Conservation (phyloP, 305 asterid species). For the Plantago rigida region DNA sequence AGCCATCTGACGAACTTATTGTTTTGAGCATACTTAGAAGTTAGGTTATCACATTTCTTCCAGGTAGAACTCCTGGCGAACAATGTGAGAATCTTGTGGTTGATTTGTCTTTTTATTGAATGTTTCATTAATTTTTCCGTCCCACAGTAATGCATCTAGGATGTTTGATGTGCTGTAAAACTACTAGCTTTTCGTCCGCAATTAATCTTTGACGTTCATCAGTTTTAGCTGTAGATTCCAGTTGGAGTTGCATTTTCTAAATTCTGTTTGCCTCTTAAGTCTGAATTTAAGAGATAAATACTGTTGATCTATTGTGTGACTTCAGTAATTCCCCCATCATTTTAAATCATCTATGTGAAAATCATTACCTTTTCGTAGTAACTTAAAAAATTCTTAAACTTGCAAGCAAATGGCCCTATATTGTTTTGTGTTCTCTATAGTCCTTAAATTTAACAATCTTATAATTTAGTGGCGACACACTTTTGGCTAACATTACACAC, state of each 20-base stretch:
- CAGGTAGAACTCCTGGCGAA: neutral
- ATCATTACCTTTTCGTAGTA: too few species aligned
- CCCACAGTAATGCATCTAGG: neutral
- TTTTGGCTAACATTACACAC: too few species aligned
- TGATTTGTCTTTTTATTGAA: too few species aligned
- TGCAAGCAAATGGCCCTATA: too few species aligned
- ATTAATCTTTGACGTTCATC: neutral
- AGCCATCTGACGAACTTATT: neutral
- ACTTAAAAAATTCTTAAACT: too few species aligned
- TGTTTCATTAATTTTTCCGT: neutral
- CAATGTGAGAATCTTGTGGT: neutral
- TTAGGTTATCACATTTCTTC: neutral
- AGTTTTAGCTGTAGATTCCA: neutral
- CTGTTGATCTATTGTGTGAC: neutral
- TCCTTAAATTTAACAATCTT: too few species aligned
- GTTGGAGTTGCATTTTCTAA: too few species aligned
- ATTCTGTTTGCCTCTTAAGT: too few species aligned
- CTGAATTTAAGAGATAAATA: too few species aligned
- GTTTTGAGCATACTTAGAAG: neutral
- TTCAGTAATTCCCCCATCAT: neutral
- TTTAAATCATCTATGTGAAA: neutral
- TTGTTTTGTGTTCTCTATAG: too few species aligned
- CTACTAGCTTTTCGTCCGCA: neutral
- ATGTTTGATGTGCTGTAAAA: neutral
- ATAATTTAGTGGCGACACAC: too few species aligned